A percentile compares a stretch with the other conserved stretches of the same genome.
Conservation (phyloP, 768 basidiomycete species). For the Boletellus sp. region DNA sequence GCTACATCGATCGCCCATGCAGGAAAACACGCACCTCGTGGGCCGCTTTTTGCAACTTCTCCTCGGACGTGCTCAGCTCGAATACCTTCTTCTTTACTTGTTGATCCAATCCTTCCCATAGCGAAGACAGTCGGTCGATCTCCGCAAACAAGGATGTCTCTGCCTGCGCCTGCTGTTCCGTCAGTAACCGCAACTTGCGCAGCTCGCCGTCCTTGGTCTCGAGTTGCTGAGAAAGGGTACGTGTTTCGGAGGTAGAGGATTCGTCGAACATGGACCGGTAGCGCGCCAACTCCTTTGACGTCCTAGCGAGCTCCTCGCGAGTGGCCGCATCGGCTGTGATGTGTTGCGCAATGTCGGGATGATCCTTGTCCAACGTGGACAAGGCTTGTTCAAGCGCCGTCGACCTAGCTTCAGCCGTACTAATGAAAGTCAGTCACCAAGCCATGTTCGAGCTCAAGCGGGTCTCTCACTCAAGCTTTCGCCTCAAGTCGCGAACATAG, state of each 20-base stretch:
- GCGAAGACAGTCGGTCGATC: conserved; percentile 77
- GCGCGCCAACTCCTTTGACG: conserved; percentile 47
- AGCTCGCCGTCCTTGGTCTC: conserved; percentile 68
- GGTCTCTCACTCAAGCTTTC: conserved; percentile 49
- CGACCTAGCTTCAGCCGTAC: conserved; percentile 50
- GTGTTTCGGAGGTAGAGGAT: conserved; percentile 47
- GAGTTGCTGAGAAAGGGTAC: conserved; percentile 51
- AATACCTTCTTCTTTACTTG: conserved; percentile 84
- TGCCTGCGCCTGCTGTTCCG: conserved; percentile 61
- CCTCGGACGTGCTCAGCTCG: conserved; percentile 72
- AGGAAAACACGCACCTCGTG: conserved; percentile 58
- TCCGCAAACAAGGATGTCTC: conserved; percentile 79
- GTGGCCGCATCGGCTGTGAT: conserved; percentile 49
- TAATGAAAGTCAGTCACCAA: conserved; percentile 28
- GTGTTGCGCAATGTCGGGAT: conserved; percentile 52
- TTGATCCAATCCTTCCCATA: conserved; percentile 81
- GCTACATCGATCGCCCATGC: not conserved
- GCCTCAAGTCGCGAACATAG: conserved; percentile 53
- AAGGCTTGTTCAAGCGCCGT: conserved; percentile 53
- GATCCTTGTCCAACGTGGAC: conserved; percentile 39
- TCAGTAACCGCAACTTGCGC: conserved; percentile 54
- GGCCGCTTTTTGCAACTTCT: conserved; percentile 57
- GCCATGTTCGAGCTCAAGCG: not conserved
- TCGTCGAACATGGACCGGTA: conserved; percentile 68
- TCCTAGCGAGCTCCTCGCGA: conserved; percentile 44